Evolutionary conservation across 2,329 filamentous ascomycete species (phyloP).

Genomic region (Ophiostoma quercus): DNA sequence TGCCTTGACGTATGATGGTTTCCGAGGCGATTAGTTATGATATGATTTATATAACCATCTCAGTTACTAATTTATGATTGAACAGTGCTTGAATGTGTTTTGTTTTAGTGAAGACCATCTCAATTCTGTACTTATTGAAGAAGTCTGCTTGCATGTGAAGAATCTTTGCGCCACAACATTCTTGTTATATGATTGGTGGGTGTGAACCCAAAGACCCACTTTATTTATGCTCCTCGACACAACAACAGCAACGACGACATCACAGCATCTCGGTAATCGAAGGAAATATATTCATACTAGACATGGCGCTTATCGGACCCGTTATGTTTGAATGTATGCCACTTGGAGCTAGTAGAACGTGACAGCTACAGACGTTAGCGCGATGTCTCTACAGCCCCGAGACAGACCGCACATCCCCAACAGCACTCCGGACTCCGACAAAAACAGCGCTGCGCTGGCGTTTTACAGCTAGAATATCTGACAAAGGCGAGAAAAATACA

Average conservation of each 20-base stretch:
- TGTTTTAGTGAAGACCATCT: too few relatives aligned
- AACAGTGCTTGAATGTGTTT: too few relatives aligned
- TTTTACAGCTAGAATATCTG: neutral
- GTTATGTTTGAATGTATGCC: neutral
- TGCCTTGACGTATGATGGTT: too few relatives aligned
- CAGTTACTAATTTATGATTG: too few relatives aligned
- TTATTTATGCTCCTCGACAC: neutral
- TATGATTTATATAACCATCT: too few relatives aligned
- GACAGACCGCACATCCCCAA: slow-evolving; percentile 26
- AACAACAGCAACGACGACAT: neutral
- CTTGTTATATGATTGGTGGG: slow-evolving; percentile 12
- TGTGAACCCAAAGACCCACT: neutral
- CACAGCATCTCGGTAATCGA: neutral
- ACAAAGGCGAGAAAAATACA: neutral
- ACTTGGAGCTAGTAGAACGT: neutral
- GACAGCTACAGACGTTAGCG: neutral
- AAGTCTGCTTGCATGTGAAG: too few relatives aligned
- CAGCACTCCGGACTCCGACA: slow-evolving; percentile 25
- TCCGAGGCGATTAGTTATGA: too few relatives aligned
- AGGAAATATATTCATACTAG: neutral
- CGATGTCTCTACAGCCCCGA: neutral
- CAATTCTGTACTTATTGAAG: too few relatives aligned
- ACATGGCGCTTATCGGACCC: neutral
- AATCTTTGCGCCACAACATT: neutral
- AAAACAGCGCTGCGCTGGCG: neutral